Percentiles rank a stretch among this genome's conserved stretches.
These are phyloP conservation scores for Kuraishia capsulata DNA, from an alignment of 805 yeast species.

Conservation along the genomic window DNA sequence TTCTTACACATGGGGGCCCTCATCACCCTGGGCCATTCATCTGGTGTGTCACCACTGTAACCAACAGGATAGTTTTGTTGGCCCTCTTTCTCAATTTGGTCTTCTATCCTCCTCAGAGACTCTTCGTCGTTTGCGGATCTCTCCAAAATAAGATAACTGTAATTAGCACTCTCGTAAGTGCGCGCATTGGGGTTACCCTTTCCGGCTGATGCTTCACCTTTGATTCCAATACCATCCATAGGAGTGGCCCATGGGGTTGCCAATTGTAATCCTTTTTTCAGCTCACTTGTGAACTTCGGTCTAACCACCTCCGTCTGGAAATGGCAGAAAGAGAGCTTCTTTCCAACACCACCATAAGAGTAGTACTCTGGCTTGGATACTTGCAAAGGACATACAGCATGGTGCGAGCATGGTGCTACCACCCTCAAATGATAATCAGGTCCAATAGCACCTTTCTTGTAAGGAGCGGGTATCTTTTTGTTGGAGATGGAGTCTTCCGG, in stretches of 20 bases:
- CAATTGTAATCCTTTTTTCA: conserved; percentile 72
- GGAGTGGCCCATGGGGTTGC: conserved; percentile 65
- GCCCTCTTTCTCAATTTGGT: conserved; percentile 20
- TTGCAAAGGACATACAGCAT: conserved; percentile 79
- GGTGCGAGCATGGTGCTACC: conserved; percentile 89
- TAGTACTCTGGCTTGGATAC: conserved; percentile 63
- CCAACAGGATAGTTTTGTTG: conserved; percentile 11
- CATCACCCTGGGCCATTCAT: conserved; percentile 66
- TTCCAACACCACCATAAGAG: conserved; percentile 41
- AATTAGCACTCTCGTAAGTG: conserved; percentile 63
- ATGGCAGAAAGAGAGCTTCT: conserved; percentile 64
- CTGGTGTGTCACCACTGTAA: conserved; percentile 14
- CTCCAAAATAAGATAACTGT: conserved; percentile 64
- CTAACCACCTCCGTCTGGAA: conserved; percentile 64
- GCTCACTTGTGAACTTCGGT: conserved; percentile 72
- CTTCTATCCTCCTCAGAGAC: conserved; percentile 31
- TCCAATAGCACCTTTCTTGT: conserved; percentile 38
- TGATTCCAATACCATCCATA: conserved; percentile 47
- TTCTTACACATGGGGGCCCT: conserved; percentile 67
- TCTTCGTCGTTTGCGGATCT: conserved; percentile 38
- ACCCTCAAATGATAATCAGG: conserved; percentile 35
- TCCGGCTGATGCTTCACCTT: conserved; percentile 41
- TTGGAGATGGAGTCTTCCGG: conserved; percentile 58
- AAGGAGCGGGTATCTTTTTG: conserved; percentile 66
- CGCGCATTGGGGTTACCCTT: conserved; percentile 72